Conservation (phyloP, 148 eudicot species). For the Amaranthus hypochondriacus region DNA sequence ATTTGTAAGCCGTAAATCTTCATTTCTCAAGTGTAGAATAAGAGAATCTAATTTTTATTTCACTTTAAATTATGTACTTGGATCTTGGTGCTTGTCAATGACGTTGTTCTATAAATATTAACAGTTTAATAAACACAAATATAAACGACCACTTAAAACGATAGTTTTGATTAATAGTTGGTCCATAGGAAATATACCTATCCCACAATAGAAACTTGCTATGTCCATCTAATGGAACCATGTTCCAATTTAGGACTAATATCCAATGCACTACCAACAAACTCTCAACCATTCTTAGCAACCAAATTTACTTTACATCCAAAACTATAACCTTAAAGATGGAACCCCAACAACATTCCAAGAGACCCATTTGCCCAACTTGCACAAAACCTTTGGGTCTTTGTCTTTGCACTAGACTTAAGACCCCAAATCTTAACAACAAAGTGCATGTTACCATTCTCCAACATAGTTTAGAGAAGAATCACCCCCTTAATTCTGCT, state of each 20-base stretch:
- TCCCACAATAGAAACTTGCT: background rate
- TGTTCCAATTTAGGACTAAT: constrained; percentile 9
- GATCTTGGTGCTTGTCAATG: background rate
- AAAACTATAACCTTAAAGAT: constrained; percentile 28
- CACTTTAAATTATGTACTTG: no score
- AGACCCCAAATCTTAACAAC: constrained; percentile 52
- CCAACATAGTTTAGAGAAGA: constrained; percentile 69
- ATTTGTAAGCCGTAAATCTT: no score
- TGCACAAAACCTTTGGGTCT: constrained; percentile 68
- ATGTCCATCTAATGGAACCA: constrained; percentile 11
- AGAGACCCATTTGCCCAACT: constrained; percentile 70
- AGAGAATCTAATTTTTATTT: no score
- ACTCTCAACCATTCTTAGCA: constrained; percentile 18
- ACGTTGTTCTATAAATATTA: no score
- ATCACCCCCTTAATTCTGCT: constrained; percentile 84
- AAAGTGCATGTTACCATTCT: constrained; percentile 60
- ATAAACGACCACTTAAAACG: no score
- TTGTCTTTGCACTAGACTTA: constrained; percentile 65
- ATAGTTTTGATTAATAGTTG: no score
- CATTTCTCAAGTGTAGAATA: no score
- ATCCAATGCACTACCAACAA: constrained; percentile 8
- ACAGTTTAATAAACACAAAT: no score
- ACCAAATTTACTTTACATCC: background rate
- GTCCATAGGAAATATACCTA: no score
- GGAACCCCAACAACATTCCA: constrained; percentile 33